Evolutionary conservation across 2,329 filamentous ascomycete species (phyloP), one percentile per base, ranked within the genome.

Genomic region (Tolypocladium guangdongense): DNA sequence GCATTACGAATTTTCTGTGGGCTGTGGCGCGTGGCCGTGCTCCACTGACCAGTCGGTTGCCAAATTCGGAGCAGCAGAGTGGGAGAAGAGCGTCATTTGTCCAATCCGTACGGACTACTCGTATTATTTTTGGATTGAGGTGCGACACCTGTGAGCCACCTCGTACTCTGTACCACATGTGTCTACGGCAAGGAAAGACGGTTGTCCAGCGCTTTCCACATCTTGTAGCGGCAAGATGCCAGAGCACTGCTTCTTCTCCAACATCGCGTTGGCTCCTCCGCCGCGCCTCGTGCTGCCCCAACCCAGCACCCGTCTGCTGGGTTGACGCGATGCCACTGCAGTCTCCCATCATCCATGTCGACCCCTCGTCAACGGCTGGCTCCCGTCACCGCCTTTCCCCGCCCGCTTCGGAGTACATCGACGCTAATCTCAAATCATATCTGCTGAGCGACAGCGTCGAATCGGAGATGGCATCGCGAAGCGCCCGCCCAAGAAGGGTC

Each of bases 21-120:
- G 39, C 38, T 33, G 18, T 35, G 51, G 47, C 35, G 51, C 51
- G 51, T 49, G 51, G 51, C 51, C 43, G 45, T 49, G 51, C 51
- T 38, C 48, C 48, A 50, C 48, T 5, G 16, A 32, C 22, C 24
- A 10, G n/a, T 5, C 33, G 33, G 8, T 38, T 49, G 33, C 48
- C 48, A 3, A 7, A 49, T 49, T 22, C 24, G n/a, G 41, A 30
- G 14, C 14, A 8, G 4, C 41, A 8, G 22, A 2, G 2, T 7
- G 39, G 22, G n/a, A n/a, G n/a, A 27, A 27, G 20, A 12, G 33
- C 14, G 12, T 24, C 38, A 41, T 41, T 24, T 43, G 33, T 35
- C 12, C 33, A 35, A 35, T n/a, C n/a, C n/a, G n/a, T n/a, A n/a
- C n/a, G n/a, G n/a, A n/a, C n/a, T n/a, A n/a, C n/a, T n/a, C n/a